Percentiles rank a stretch among this genome's conserved stretches.
phyloP scores from a whole-genome alignment of 192 early-diverging fungal species.

The Backusella luteola region DNA sequence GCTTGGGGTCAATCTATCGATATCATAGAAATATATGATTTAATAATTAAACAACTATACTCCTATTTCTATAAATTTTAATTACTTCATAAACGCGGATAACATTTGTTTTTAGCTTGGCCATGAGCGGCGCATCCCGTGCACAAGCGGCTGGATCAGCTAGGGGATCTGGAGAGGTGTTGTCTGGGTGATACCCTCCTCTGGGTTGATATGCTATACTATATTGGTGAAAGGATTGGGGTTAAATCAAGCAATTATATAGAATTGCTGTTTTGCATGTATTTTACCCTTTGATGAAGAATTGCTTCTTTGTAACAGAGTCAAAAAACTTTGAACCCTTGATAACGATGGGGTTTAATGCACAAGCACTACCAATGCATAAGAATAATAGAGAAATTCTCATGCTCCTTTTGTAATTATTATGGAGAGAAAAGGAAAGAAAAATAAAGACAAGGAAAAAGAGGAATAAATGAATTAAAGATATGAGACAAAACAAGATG shows the following conservation, averaged over 20 bases:
- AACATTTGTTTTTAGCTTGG: constrained; percentile 65
- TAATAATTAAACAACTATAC: neutral
- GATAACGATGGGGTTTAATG: constrained; percentile 60
- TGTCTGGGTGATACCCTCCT: constrained; percentile 37
- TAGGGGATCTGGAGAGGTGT: constrained; percentile 52
- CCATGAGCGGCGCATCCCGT: constrained; percentile 63
- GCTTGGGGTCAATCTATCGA: constrained; percentile 48
- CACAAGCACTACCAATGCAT: neutral
- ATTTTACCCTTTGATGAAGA: constrained; percentile 66
- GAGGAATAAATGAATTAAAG: neutral
- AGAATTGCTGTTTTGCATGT: neutral
- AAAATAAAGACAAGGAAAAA: neutral
- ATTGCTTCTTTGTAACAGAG: constrained; percentile 67
- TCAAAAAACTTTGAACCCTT: constrained; percentile 75
- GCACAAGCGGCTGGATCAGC: constrained; percentile 55
- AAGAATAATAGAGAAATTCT: constrained; percentile 6
- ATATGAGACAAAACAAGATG: neutral
- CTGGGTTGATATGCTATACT: constrained; percentile 70
- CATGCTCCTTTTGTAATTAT: neutral
- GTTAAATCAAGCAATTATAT: neutral
- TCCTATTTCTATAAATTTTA: neutral
- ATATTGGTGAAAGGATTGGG: neutral
- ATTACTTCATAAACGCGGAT: constrained; percentile 71
- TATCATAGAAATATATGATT: neutral
- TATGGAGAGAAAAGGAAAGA: neutral